Percentiles rank a stretch among this genome's conserved stretches.
Conservation (phyloP, 2,329 filamentous ascomycete species). For the Arthrobotrys entomopaga region DNA sequence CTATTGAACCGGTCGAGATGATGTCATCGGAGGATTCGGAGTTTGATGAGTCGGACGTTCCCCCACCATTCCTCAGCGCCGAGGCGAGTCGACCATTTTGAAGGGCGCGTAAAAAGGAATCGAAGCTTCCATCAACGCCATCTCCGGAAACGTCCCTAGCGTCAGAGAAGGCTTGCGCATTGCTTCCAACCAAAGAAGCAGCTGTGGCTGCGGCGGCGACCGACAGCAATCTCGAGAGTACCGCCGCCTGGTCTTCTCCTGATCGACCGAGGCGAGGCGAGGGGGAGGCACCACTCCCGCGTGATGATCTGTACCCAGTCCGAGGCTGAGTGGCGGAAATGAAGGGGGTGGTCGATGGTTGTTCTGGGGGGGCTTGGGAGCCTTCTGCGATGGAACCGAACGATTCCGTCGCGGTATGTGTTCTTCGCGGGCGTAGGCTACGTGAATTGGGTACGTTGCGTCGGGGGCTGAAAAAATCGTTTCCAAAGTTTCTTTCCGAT, state of each 20-base stretch:
- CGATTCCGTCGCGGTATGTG: conserved; percentile 5
- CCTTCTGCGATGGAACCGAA: conserved; percentile 8
- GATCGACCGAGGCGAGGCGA: conserved; percentile 48
- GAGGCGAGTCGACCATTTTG: conserved; percentile 59
- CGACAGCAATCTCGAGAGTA: conserved; percentile 59
- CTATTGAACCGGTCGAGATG: conserved; percentile 63
- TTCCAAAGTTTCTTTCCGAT: conserved; percentile 4
- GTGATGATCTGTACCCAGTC: conserved; percentile 7
- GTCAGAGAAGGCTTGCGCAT: conserved; percentile 58
- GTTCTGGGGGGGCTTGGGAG: background rate
- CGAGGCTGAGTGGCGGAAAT: conserved; percentile 8
- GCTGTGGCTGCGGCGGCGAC: conserved; percentile 59
- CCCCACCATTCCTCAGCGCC: conserved; percentile 58
- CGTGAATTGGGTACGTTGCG: conserved; percentile 9
- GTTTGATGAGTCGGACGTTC: conserved; percentile 48
- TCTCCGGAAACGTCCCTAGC: conserved; percentile 59
- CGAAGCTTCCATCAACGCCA: conserved; percentile 59
- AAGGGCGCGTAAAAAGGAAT: conserved; percentile 59
- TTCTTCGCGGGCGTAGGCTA: conserved; percentile 16
- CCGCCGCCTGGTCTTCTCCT: conserved; percentile 59
- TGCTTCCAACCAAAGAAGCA: conserved; percentile 59
- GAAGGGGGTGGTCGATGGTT: background rate
- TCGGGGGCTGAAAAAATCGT: conserved; percentile 17
- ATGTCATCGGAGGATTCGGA: conserved; percentile 55
- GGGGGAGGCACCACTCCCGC: conserved; percentile 17